Evolutionary conservation across 257 asterid genomes (phyloP).

Genomic region (Nemophila menziesii): DNA sequence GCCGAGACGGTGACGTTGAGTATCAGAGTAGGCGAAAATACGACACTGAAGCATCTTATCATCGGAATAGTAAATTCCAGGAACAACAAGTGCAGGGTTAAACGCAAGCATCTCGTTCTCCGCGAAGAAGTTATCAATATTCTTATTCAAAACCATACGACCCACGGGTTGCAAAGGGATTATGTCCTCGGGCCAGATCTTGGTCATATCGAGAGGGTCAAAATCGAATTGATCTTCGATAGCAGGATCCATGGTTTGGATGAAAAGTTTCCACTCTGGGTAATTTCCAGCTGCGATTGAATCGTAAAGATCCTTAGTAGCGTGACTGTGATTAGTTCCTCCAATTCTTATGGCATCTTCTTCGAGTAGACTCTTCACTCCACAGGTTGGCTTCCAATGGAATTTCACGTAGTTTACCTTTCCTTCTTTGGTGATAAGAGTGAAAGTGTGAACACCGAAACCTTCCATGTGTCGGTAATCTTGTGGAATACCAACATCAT

Average conservation of each 20-base stretch:
- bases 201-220: constrained; percentile 12
- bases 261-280: constrained; percentile 15
- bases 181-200: constrained; percentile 11
- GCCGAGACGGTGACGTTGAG: constrained; percentile 13
- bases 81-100: constrained; percentile 10
- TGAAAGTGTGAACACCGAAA: constrained; percentile 10
- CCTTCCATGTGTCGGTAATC: constrained; percentile 9
- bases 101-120: constrained; percentile 14
- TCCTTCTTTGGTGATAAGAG: constrained; percentile 1
- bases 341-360: constrained; percentile 11
- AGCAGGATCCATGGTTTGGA: constrained; percentile 8
- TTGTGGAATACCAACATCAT: constrained; percentile 6
- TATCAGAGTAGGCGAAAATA: constrained; percentile 11
- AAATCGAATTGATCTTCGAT: constrained; percentile 10
- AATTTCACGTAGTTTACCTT: constrained; percentile 9
- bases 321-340: constrained; percentile 11
- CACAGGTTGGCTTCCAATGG: constrained; percentile 15
- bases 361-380: constrained; percentile 6
- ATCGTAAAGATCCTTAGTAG: constrained; percentile 10
- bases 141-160: constrained; percentile 12
- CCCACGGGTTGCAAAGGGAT: constrained; percentile 12
- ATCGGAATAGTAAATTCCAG: constrained; percentile 11
- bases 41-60: constrained; percentile 14
- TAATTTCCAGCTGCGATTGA: constrained; percentile 15
- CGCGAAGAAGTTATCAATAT: constrained; percentile 10